Evolutionary conservation across 495 filamentous ascomycete genomes (phyloP).

Genomic region (Hypoxylon subgilvum): DNA sequence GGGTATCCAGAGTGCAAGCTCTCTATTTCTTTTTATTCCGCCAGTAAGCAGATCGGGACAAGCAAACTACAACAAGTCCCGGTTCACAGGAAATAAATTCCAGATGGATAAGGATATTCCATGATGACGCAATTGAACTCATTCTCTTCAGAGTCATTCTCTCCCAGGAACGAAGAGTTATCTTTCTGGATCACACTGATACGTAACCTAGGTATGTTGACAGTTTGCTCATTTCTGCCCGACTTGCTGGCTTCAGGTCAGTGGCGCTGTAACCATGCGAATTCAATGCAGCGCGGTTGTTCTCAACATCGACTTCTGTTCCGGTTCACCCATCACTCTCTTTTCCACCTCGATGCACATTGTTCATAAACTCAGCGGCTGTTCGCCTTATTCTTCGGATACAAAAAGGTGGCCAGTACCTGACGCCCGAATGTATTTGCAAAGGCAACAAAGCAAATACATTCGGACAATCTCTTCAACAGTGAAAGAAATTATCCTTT

Average conservation of each 20-base stretch:
- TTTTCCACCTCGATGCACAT: not conserved
- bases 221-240: no score
- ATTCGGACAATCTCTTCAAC: not conserved
- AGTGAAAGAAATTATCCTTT: not conserved
- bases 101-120: not conserved
- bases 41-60: constrained; percentile 10
- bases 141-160: no score
- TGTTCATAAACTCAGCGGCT: not conserved
- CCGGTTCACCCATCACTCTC: not conserved
- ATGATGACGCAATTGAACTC: not conserved
- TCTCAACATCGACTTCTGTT: not conserved
- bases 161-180: no score
- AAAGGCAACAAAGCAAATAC: not conserved
- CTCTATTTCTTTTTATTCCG: not conserved
- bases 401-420: no score
- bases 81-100: not conserved
- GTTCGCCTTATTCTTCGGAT: not conserved
- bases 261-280: not conserved
- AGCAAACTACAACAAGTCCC: not conserved
- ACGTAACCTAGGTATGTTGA: no score
- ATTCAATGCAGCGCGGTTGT: not conserved
- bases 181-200: no score
- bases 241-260: not conserved
- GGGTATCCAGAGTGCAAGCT: constrained; percentile 15
- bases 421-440: no score